Evolutionary conservation across 1,284 basidiomycete genomes (phyloP).

Genomic region (Cronartium ribicola): DNA sequence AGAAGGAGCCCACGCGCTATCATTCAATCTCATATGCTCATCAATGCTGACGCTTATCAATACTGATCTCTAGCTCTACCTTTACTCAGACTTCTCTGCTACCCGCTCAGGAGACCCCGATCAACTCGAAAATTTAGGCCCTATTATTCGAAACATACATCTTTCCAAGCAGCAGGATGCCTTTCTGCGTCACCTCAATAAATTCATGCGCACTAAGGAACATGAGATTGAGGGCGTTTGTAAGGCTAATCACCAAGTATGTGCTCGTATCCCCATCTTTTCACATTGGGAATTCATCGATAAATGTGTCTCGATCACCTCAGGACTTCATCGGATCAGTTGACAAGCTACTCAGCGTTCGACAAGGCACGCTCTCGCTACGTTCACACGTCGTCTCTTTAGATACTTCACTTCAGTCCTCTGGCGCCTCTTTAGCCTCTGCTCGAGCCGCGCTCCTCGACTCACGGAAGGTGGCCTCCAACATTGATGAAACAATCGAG

Average conservation of each 20-base stretch:
- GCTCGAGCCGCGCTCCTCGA: constrained; percentile 70
- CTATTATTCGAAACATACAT: constrained; percentile 62
- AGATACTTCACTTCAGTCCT: constrained; percentile 59
- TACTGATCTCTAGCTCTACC: constrained; percentile 11
- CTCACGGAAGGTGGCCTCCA: constrained; percentile 81
- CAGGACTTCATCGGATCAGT: constrained; percentile 91
- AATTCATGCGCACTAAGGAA: constrained; percentile 87
- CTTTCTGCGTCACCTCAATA: constrained; percentile 78
- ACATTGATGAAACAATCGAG: constrained; percentile 94
- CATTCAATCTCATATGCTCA: not conserved
- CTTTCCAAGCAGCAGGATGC: constrained; percentile 82
- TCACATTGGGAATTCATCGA: not conserved
- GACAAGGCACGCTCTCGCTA: constrained; percentile 62
- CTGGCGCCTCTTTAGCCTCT: constrained; percentile 76
- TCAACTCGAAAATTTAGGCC: constrained; percentile 51
- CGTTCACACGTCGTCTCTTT: constrained; percentile 59
- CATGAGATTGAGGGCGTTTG: constrained; percentile 93
- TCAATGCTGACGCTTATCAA: not conserved
- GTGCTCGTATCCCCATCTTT: constrained; percentile 22
- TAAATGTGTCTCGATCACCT: not conserved
- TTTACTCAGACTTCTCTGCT: constrained; percentile 15
- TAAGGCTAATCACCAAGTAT: constrained; percentile 80
- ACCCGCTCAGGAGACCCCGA: constrained; percentile 45
- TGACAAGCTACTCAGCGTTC: constrained; percentile 87
- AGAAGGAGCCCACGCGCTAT: too few species aligned